Conservation (phyloP, 2,329 filamentous ascomycete genomes). For the Epichloe sp. region DNA sequence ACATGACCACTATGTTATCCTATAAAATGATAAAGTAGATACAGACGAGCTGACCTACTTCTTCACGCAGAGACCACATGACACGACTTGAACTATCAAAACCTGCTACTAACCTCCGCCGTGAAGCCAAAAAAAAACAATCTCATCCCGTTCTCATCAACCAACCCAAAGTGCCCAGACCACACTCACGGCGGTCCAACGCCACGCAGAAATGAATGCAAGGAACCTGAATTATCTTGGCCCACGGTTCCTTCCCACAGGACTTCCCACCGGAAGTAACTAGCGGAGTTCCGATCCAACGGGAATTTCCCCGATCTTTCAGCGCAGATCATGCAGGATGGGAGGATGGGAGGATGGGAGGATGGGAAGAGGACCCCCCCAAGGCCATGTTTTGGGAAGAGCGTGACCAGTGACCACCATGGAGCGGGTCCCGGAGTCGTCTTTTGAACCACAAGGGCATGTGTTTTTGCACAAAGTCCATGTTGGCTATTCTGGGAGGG, state of each 20-base stretch:
- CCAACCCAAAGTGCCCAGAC: not conserved
- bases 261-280: too few species aligned
- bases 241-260: too few species aligned
- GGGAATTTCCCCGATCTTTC: slow-evolving; percentile 14
- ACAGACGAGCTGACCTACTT: too few species aligned
- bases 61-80: not conserved
- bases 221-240: not conserved
- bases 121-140: not conserved
- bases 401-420: not conserved
- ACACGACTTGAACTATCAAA: not conserved
- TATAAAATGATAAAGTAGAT: too few species aligned
- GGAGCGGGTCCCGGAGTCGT: not conserved
- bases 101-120: not conserved
- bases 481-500: not conserved
- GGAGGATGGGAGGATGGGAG: slow-evolving; percentile 1
- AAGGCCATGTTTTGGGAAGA: not conserved
- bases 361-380: too few species aligned
- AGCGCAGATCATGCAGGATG: slow-evolving; percentile 16
- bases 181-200: not conserved
- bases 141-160: too few species aligned
- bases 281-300: too few species aligned
- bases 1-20: not conserved
- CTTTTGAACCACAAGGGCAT: too few species aligned
- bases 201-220: not conserved
- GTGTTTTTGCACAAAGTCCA: not conserved